Evolutionary conservation across 192 early-diverging fungal genomes (phyloP).

Genomic region (Globomyces pollinis-pini): DNA sequence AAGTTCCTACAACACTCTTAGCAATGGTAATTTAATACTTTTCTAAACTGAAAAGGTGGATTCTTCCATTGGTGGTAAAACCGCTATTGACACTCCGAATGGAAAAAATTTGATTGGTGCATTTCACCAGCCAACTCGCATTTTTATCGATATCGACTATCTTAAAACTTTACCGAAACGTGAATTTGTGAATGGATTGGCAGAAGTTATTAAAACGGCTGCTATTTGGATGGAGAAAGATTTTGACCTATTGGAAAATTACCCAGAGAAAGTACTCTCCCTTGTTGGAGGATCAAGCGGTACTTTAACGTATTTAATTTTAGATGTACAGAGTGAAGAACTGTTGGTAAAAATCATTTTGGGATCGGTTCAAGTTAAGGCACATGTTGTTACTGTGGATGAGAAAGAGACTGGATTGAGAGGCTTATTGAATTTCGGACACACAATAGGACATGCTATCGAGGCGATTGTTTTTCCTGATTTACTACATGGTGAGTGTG

Average conservation of each 20-base stretch:
- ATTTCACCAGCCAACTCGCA: slow-evolving; percentile 92
- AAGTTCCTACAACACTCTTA: slow-evolving; percentile 90
- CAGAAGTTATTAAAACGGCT: slow-evolving; percentile 96
- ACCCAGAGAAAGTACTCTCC: slow-evolving; percentile 69
- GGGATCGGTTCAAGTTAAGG: slow-evolving; percentile 85
- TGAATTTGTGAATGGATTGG: slow-evolving; percentile 95
- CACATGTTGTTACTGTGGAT: slow-evolving; percentile 89
- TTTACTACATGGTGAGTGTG: slow-evolving; percentile 93
- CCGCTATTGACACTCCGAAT: slow-evolving; percentile 88
- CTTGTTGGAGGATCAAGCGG: slow-evolving; percentile 12
- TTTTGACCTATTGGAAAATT: slow-evolving; percentile 84
- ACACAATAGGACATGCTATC: slow-evolving; percentile 93
- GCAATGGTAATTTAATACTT: no score
- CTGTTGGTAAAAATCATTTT: slow-evolving; percentile 75
- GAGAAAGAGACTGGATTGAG: slow-evolving; percentile 92
- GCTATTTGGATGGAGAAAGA: slow-evolving; percentile 84
- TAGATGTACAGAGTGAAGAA: slow-evolving; percentile 12
- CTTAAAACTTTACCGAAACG: slow-evolving; percentile 79
- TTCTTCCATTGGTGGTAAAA: slow-evolving; percentile 95
- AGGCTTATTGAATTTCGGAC: slow-evolving; percentile 94
- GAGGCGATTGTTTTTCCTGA: slow-evolving; percentile 85
- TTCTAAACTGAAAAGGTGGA: no score
- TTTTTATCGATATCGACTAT: slow-evolving; percentile 85
- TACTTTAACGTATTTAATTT: slow-evolving; percentile 1
- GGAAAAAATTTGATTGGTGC: slow-evolving; percentile 95